A percentile compares a stretch with the other conserved stretches of the same genome.
phyloP scores from a whole-genome alignment of 148 eudicot genomes.

The Vaccinium myrtillus region DNA sequence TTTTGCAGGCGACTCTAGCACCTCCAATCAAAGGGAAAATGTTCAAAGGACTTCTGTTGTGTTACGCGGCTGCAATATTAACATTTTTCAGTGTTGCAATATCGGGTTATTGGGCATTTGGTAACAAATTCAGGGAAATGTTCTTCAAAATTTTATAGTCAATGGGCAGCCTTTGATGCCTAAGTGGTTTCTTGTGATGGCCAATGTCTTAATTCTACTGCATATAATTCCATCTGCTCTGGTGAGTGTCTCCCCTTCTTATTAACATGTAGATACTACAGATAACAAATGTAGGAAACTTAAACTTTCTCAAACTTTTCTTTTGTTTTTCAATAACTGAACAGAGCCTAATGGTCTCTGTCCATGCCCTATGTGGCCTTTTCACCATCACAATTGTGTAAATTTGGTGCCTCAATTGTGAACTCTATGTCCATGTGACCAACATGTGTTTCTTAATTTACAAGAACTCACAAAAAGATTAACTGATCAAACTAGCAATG shows the following conservation, averaged over 20 bases:
- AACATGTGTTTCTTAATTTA: no score
- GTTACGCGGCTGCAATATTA: constrained; percentile 47
- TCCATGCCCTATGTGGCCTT: not conserved
- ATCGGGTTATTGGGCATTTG: constrained; percentile 83
- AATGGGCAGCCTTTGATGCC: constrained; percentile 46
- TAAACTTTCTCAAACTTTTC: no score
- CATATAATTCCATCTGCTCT: constrained; percentile 51
- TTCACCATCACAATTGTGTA: no score
- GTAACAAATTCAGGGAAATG: constrained; percentile 38
- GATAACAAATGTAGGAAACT: no score
- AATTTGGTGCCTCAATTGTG: no score
- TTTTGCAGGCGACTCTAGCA: constrained; percentile 64
- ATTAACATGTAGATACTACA: no score
- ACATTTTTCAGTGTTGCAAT: constrained; percentile 65
- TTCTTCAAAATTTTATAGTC: constrained; percentile 53
- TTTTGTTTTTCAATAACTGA: no score
- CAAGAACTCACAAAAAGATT: no score
- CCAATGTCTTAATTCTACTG: constrained; percentile 49
- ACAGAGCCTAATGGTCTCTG: no score
- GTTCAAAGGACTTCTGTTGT: constrained; percentile 64
- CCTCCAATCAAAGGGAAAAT: constrained; percentile 74
- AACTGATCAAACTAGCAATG: not conserved
- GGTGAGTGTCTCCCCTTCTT: constrained; percentile 30
- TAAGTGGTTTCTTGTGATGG: constrained; percentile 54
- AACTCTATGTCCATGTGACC: no score